Base-by-base conservation (phyloP, 208 protist genomes). In the Leishmania arabica region DNA sequence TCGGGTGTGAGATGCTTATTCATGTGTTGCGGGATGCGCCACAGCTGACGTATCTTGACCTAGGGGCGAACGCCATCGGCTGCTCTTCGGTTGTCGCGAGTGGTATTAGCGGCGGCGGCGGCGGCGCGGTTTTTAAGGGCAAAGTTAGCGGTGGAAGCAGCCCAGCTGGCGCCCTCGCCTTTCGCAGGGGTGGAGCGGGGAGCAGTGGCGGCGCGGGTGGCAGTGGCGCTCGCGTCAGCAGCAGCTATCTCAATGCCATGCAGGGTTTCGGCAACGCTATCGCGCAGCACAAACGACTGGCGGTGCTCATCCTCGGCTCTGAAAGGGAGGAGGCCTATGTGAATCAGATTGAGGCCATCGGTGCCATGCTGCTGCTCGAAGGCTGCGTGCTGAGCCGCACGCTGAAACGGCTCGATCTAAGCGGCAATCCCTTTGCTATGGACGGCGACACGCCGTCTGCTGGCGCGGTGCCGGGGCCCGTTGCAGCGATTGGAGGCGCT, bases 31-130 rank as follows among this genome's bases (percentile, higher is more conserved):
- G 89, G 0, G 93, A 97, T 71, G 62, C 92, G 34, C 91, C 94
- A 0, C 79, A 89, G 6, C 82, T 98, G 21, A 75, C 84, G 19
- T 92, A 96, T 80, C 88, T 98, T 15, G 91, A 97, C 78, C 78
- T 98, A 49, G 93, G 94, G 17, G 93, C 90, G 2, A 98, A 97
- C 66, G 95, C 93, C 75, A 93, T 98, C 70, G 86, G 81, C 34
- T 80, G 65, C 62, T 64, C 75, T 40, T 78, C 81, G 45, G 69
- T 64, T 31, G 58, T 56, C n/a, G 21, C 66, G 21, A 51, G 77
- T 53, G 34, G 58, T 13, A 66, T 72, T 60, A 54, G 45, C 31
- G 75, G 62, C 49, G 53, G 11, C 34, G 34, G 74, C 34, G 65
- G 74, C 8, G 37, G 47, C 34, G 13, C 27, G 7, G 42, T 4